Percentiles rank a stretch among this genome's conserved stretches.
These are phyloP conservation scores for Sutorius australiensis DNA, from an alignment of 768 basidiomycete genomes.

Conservation along the genomic window DNA sequence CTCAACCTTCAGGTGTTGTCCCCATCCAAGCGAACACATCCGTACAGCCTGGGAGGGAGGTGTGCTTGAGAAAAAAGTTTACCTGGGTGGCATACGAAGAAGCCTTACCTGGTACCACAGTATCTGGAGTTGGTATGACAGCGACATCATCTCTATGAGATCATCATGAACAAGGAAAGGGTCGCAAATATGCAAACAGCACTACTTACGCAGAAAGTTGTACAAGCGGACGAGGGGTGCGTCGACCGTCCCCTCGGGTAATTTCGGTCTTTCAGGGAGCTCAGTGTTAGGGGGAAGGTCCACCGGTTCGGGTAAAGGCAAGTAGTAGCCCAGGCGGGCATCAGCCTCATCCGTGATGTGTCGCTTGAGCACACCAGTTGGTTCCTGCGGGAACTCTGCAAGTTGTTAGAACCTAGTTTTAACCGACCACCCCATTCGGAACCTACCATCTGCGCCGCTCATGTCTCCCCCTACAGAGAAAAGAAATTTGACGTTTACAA, in stretches of 20 bases:
- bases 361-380: conserved; percentile 56
- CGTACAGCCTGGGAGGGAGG: conserved; percentile 52
- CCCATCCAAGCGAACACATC: conserved; percentile 85
- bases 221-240: conserved; percentile 80
- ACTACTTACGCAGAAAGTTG: conserved; percentile 80
- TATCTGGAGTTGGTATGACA: conserved; percentile 91
- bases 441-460: conserved; percentile 64
- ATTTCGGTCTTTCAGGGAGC: conserved; percentile 41
- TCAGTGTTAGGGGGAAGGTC: conserved; percentile 40
- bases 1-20: conserved; percentile 65
- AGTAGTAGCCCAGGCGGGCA: conserved; percentile 59
- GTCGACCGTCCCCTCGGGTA: conserved; percentile 65
- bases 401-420: background rate
- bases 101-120: conserved; percentile 66
- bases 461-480: conserved; percentile 71
- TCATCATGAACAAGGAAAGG: background rate
- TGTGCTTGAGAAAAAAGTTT: background rate
- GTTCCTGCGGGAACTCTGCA: conserved; percentile 70
- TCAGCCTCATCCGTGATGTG: conserved; percentile 75
- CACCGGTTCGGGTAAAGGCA: conserved; percentile 43
- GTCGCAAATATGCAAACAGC: background rate
- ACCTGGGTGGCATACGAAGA: background rate
- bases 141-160: conserved; percentile 75
- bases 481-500: conserved; percentile 71
- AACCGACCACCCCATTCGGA: background rate